phyloP scores from a whole-genome alignment of 2,329 filamentous ascomycete species.

The Purpureocillium takamizusanense region DNA sequence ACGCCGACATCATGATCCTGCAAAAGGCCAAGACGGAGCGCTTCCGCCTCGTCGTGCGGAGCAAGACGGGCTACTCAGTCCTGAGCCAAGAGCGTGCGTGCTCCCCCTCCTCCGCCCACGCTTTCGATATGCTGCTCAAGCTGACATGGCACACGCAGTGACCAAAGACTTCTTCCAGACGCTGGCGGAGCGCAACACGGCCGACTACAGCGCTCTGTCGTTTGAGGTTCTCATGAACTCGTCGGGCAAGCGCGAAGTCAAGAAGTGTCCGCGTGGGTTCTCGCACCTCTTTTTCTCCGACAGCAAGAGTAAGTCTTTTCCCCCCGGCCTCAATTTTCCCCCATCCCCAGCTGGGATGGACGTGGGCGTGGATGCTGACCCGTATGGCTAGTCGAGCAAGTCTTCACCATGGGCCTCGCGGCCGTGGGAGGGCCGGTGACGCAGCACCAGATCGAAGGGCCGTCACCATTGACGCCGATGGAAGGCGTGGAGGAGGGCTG shows the following conservation, averaged over 20 bases:
- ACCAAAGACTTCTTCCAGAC: constrained; percentile 1
- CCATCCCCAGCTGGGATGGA: not conserved
- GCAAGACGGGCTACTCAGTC: constrained; percentile 3
- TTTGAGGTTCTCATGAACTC: constrained; percentile 1
- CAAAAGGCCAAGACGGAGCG: constrained; percentile 1
- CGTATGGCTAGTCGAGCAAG: not conserved
- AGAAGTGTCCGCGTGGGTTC: not conserved
- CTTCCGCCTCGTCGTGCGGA: constrained; percentile 3
- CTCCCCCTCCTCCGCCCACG: not conserved
- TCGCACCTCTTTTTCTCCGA: constrained; percentile 1
- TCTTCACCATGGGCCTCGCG: constrained; percentile 1
- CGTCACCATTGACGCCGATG: not conserved
- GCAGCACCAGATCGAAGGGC: not conserved
- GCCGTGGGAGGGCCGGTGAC: constrained; percentile 1
- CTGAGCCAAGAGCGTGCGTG: constrained; percentile 2
- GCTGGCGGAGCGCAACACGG: not conserved
- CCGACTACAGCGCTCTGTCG: constrained; percentile 1
- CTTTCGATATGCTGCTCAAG: too few species aligned
- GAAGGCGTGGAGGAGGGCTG: not conserved
- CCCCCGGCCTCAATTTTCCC: too few species aligned
- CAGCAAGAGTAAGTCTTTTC: not conserved
- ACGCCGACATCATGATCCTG: constrained; percentile 5
- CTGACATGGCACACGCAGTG: not conserved
- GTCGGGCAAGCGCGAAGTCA: constrained; percentile 2
- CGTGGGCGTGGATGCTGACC: not conserved